Evolutionary conservation across 192 early-diverging fungal species (phyloP), one percentile per base, ranked within the genome.

Genomic region (Coemansia sp.): DNA sequence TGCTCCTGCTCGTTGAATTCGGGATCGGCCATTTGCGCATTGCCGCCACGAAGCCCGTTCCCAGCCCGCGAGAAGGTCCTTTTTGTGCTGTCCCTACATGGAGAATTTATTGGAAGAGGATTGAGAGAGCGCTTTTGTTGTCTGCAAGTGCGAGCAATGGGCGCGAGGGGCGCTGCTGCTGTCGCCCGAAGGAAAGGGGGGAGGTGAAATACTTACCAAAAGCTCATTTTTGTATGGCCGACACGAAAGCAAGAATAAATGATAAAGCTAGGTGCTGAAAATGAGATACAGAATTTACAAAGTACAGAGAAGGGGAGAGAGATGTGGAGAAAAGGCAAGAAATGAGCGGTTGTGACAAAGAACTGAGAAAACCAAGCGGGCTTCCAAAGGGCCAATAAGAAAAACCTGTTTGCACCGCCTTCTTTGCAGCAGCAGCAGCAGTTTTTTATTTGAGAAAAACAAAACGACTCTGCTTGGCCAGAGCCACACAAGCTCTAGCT

Each of bases 1-100:
- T 85, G 83, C 72, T 95, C 92, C 63, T 95, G 90, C 71, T 94
- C 91, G 48, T 93, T 91, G 69, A 87, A 95, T 34, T 92, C 89
- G 10, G 87, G 86, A 78, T 95, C 94, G 53, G 78, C 66, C 33
- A 34, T 52, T 41, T 55, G 53, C n/a, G 58, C 33, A 46, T 65
- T 51, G 23, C 72, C 72, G 66, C 66, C 69, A n/a, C 72, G 68
- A 20, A 83, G 34, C 36, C 63, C 62, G 20, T 64, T 68, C 8
- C 75, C 76, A 1, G 73, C 76, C 14, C 71, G 69, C 24, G 63
- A 62, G 16, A 84, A 69, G 23, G 72, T 64, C 38, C 69, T 76
- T 46, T 82, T 82, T 18, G 74, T 82, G 48, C 63, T 75, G 68
- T 82, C 75, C 80, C 78, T 81, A 81, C 23, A 66, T 33, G 26